phyloP scores from a whole-genome alignment of 2,329 filamentous ascomycete genomes.

The Cordyceps militaris region DNA sequence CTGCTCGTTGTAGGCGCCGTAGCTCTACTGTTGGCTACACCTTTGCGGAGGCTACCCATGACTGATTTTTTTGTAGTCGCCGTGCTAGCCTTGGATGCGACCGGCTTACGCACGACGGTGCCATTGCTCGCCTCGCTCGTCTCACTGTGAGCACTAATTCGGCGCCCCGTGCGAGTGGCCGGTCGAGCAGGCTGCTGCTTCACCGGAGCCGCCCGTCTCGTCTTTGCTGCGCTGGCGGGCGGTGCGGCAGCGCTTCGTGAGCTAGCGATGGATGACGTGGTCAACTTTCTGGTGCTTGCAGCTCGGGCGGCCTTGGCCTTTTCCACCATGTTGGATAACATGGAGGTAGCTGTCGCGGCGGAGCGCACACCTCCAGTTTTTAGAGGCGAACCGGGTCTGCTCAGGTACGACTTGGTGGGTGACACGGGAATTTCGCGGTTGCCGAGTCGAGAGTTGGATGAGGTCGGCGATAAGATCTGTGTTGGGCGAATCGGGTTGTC shows the following conservation, averaged over 20 bases:
- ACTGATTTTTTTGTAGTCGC: slow-evolving; percentile 43
- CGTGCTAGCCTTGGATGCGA: slow-evolving; percentile 28
- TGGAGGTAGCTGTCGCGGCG: slow-evolving; percentile 33
- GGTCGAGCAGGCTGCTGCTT: slow-evolving; percentile 28
- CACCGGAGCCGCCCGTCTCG: slow-evolving; percentile 18
- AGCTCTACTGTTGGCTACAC: slow-evolving; percentile 37
- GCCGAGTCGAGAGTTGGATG: slow-evolving; percentile 65
- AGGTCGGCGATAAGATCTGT: slow-evolving; percentile 73
- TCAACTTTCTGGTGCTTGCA: slow-evolving; percentile 39
- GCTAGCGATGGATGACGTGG: slow-evolving; percentile 37
- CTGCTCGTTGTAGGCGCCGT: slow-evolving; percentile 34
- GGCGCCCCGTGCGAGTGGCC: slow-evolving; percentile 42
- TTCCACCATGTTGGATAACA: slow-evolving; percentile 52
- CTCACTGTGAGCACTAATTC: slow-evolving; percentile 54
- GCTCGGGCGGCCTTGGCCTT: slow-evolving; percentile 51
- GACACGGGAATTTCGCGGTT: slow-evolving; percentile 41
- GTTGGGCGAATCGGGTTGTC: slow-evolving; percentile 35
- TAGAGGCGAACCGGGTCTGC: slow-evolving; percentile 54
- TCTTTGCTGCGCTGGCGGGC: slow-evolving; percentile 27
- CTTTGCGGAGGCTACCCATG: slow-evolving; percentile 48
- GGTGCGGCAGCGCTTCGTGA: slow-evolving; percentile 30
- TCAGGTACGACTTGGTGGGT: slow-evolving; percentile 50
- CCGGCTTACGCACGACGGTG: slow-evolving; percentile 55
- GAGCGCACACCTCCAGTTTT: slow-evolving; percentile 42
- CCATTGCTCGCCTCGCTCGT: slow-evolving; percentile 57